Evolutionary conservation across 805 yeast species (phyloP).

Genomic region (Naumovozyma castellii): DNA sequence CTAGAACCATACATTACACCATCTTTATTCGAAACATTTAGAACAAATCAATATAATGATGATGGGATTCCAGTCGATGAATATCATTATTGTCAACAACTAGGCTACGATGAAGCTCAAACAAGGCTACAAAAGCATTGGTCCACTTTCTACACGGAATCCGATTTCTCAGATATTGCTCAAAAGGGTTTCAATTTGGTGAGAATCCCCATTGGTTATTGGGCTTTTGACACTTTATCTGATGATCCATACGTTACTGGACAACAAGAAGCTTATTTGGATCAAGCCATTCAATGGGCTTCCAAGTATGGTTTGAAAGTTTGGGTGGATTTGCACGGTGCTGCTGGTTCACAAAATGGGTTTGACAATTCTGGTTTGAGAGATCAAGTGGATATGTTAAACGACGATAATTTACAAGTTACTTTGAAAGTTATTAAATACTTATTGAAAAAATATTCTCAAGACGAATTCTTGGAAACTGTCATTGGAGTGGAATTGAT

Average conservation of each 20-base stretch:
- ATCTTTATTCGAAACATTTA: slow-evolving; percentile 49
- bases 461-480: slow-evolving; percentile 50
- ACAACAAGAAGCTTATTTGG: slow-evolving; percentile 54
- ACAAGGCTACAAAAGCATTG: slow-evolving; percentile 58
- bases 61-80: slow-evolving; percentile 69
- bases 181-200: slow-evolving; percentile 68
- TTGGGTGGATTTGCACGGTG: slow-evolving; percentile 92
- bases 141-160: slow-evolving; percentile 65
- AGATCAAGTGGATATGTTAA: slow-evolving; percentile 47
- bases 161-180: slow-evolving; percentile 54
- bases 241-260: slow-evolving; percentile 83
- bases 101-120: slow-evolving; percentile 54
- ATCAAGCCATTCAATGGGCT: slow-evolving; percentile 72
- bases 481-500: slow-evolving; percentile 76
- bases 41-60: slow-evolving; percentile 27
- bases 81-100: slow-evolving; percentile 49
- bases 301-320: slow-evolving; percentile 51
- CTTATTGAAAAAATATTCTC: slow-evolving; percentile 57
- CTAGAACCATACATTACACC: slow-evolving; percentile 84
- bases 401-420: slow-evolving; percentile 38
- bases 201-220: slow-evolving; percentile 87
- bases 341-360: slow-evolving; percentile 92
- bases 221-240: slow-evolving; percentile 64
- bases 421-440: slow-evolving; percentile 47
- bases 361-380: slow-evolving; percentile 89